Percentiles rank a stretch among this genome's conserved stretches.
phyloP scores from a whole-genome alignment of 805 yeast species.

The Metschnikowia vanudenii region DNA sequence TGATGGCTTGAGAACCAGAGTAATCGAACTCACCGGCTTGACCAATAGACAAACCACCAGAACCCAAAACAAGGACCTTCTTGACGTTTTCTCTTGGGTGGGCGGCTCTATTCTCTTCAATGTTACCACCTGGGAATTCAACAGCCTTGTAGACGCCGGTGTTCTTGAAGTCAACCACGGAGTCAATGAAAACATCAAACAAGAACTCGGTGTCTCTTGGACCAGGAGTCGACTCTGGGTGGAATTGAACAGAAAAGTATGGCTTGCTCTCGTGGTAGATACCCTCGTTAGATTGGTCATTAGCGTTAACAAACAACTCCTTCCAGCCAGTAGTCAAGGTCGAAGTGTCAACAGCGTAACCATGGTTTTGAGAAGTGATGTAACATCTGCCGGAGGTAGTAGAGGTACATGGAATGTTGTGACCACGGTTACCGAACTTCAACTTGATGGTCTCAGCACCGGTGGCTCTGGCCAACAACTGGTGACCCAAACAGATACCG shows the following conservation, averaged over 20 bases:
- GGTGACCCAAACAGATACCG: slow-evolving; percentile 99
- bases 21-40: slow-evolving; percentile 99
- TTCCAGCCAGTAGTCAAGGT: slow-evolving; percentile 82
- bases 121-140: slow-evolving; percentile 84
- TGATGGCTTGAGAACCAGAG: slow-evolving; percentile 98
- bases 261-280: slow-evolving; percentile 87
- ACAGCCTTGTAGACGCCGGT: slow-evolving; percentile 67
- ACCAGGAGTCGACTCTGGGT: slow-evolving; percentile 99
- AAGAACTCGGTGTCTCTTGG: slow-evolving; percentile 98
- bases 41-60: slow-evolving; percentile 98
- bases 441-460: slow-evolving; percentile 92
- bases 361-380: slow-evolving; percentile 98
- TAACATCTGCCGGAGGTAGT: slow-evolving; percentile 91
- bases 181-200: slow-evolving; percentile 85
- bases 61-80: slow-evolving; percentile 92
- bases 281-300: slow-evolving; percentile 98
- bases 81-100: slow-evolving; percentile 81
- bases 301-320: slow-evolving; percentile 91
- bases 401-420: slow-evolving; percentile 94
- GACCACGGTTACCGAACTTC: slow-evolving; percentile 99
- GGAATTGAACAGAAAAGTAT: slow-evolving; percentile 96
- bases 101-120: slow-evolving; percentile 69
- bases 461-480: slow-evolving; percentile 88
- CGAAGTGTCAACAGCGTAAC: slow-evolving; percentile 88
- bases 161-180: slow-evolving; percentile 66